Base-by-base conservation (phyloP, 768 basidiomycete species). In the Pluteus cervinus region DNA sequence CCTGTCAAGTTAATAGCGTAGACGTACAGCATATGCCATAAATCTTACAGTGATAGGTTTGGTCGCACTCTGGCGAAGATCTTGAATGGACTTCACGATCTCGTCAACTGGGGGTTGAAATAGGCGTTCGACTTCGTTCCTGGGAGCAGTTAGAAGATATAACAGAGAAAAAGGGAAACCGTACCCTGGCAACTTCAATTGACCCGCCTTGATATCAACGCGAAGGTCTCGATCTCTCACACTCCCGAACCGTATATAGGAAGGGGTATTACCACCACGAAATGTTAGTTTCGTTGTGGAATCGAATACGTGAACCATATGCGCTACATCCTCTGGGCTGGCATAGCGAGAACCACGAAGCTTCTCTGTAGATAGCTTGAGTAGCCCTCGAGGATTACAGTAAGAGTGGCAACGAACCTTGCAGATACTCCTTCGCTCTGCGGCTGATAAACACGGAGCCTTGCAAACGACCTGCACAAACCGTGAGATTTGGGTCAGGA, bases 381-480 rank as follows among this genome's bases (percentile, higher is more conserved):
- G n/a, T 24, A 24, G 23, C 29, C 32, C 10, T 17, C 7, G 15
- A 20, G 25, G 23, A n/a, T 15, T 28, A 30, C 22, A 20, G 31
- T 22, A 35, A 35, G 17, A 40, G 37, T 32, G 29, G 10, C 9
- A 18, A 11, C 54, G 5, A 44, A 73, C 73, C 47, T 40, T 56
- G 40, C 3, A 76, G 54, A 49, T 63, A 63, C 15, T 52, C 37
- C 1, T 51, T 49, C 11, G 73, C 73, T 17, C 66, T 63, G 24
- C 59, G 61, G 17, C 59, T 73, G 20, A 77, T 68, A 40, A 72
- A 75, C 3, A 73, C 59, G 0, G 75, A 73, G n/a, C 75, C 75
- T 41, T 68, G 58, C 33, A 76, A 62, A 26, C 61, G 63, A 46
- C 71, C 74, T 76, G 10, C 26, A 33, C 10, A 21, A 7, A 29